phyloP scores from a whole-genome alignment of 495 filamentous ascomycete genomes.

The Hypoxylon rickii region DNA sequence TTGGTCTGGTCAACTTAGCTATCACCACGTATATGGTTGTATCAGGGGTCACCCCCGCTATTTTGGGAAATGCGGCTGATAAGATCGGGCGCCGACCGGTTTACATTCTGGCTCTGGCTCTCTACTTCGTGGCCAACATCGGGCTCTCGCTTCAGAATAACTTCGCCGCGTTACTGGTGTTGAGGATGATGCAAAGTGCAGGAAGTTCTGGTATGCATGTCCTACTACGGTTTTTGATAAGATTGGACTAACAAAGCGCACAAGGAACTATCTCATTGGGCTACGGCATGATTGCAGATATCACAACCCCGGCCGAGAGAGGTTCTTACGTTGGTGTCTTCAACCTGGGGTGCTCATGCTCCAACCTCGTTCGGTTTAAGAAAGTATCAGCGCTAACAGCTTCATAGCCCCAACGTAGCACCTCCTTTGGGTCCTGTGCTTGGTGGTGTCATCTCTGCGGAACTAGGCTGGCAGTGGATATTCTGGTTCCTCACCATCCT shows the following conservation, averaged over 20 bases:
- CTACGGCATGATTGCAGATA: slow-evolving; percentile 55
- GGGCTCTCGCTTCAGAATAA: slow-evolving; percentile 55
- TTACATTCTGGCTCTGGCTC: slow-evolving; percentile 51
- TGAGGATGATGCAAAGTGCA: slow-evolving; percentile 56
- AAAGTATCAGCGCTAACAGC: too few species aligned
- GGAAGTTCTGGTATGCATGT: slow-evolving; percentile 54
- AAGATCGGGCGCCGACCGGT: slow-evolving; percentile 51
- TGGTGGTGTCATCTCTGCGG: slow-evolving; percentile 56
- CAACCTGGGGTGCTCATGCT: too few species aligned
- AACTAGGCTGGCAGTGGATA: slow-evolving; percentile 59
- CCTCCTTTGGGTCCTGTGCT: slow-evolving; percentile 55
- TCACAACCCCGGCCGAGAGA: slow-evolving; percentile 50
- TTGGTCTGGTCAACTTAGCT: slow-evolving; percentile 55
- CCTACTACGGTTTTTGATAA: too few species aligned
- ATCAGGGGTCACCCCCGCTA: slow-evolving; percentile 50
- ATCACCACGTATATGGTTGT: slow-evolving; percentile 52
- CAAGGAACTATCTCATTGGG: slow-evolving; percentile 48
- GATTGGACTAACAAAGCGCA: too few species aligned
- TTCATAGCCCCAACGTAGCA: slow-evolving; percentile 26
- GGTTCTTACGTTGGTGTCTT: slow-evolving; percentile 56
- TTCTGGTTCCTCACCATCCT: slow-evolving; percentile 65
- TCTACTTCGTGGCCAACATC: slow-evolving; percentile 56
- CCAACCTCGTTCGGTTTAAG: too few species aligned
- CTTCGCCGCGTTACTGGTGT: slow-evolving; percentile 53
- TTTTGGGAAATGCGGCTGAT: slow-evolving; percentile 57